Evolutionary conservation across 768 basidiomycete genomes (phyloP).

Genomic region (Dacryopinax spathularia): DNA sequence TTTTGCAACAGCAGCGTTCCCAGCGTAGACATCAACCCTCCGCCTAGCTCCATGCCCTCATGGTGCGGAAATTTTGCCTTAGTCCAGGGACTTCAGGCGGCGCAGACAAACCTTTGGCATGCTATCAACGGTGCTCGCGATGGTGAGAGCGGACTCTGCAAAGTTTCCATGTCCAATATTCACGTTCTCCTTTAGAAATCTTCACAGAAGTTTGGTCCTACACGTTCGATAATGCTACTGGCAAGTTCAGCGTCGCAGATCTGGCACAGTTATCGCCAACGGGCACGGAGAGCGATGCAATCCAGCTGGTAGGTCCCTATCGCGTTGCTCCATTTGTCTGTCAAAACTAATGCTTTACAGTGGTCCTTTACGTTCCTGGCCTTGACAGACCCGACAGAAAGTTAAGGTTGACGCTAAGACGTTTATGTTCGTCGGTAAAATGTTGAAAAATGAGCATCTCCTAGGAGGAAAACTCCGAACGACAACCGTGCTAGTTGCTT

Average conservation of each 20-base stretch:
- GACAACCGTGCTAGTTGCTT: not conserved
- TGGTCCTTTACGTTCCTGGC: constrained; percentile 35
- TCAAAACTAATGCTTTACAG: not conserved
- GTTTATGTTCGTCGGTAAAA: too few species aligned
- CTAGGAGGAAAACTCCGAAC: too few species aligned
- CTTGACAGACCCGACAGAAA: constrained; percentile 28
- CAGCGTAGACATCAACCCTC: constrained; percentile 16
- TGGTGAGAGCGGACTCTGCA: too few species aligned
- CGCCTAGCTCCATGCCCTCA: constrained; percentile 16
- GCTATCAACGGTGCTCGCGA: constrained; percentile 26
- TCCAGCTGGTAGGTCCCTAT: constrained; percentile 22
- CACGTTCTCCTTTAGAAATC: too few species aligned
- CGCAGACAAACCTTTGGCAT: constrained; percentile 28
- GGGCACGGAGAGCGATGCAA: constrained; percentile 34
- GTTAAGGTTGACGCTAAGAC: too few species aligned
- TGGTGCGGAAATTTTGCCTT: constrained; percentile 29
- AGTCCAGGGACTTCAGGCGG: constrained; percentile 23
- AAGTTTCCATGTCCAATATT: too few species aligned
- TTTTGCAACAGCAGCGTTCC: constrained; percentile 22
- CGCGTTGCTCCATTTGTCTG: too few species aligned
- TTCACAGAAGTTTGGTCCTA: constrained; percentile 33
- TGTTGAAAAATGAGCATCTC: too few species aligned
- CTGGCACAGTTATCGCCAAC: constrained; percentile 27
- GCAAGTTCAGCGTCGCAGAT: constrained; percentile 28
- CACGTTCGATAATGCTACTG: constrained; percentile 25